Base-by-base conservation (phyloP, 352 stramenopile species). In the Halophytophthora batemanensis region DNA sequence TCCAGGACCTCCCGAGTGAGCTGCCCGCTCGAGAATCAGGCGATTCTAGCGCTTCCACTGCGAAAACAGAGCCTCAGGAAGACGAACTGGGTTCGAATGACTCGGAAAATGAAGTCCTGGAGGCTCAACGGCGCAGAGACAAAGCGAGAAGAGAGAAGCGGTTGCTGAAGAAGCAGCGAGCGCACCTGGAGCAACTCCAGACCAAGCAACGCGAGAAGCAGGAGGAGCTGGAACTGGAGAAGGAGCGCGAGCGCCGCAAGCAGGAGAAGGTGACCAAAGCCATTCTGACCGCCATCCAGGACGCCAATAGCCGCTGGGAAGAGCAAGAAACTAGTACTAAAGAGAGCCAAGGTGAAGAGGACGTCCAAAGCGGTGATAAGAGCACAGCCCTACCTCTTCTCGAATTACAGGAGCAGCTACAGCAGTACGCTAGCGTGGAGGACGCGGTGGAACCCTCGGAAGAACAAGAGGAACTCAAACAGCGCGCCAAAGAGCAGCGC, bases 161-260 rank as follows among this genome's bases (percentile, higher is more conserved):
- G 6, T 54, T 90, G 34, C 48, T 85, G 14, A 71, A 82, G 56
- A 82, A 83, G 31, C 77, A 90, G 18, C 76, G 86, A 41, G 63
- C 52, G 5, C 59, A 77, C 42, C 53, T 90, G 12, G 77, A 81
- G 2, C 44, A 58, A n/a, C 53, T 90, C 19, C 50, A 79, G 53
- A 53, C 56, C 1, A 87, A 80, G 51, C 67, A 86, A 45, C 64
- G 66, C 2, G 74, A 90, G 44, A 69, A 74, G 29, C 54, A 72
- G 8, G 68, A 79, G 22, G 65, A 85, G 15, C 25, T 65, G 6
- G 75, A 89, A 35, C 45, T 61, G 11, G 77, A 88, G 36, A 61
- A 69, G 10, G 64, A 80, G 38, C 58, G 65, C 0, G 69, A 86
- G 43, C 62, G 64, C 13, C 74, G 68, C 34, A 76, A 74, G n/a